These are phyloP conservation scores for Candida broadrunensis DNA, from an alignment of 805 yeast species.

Conservation along the genomic window DNA sequence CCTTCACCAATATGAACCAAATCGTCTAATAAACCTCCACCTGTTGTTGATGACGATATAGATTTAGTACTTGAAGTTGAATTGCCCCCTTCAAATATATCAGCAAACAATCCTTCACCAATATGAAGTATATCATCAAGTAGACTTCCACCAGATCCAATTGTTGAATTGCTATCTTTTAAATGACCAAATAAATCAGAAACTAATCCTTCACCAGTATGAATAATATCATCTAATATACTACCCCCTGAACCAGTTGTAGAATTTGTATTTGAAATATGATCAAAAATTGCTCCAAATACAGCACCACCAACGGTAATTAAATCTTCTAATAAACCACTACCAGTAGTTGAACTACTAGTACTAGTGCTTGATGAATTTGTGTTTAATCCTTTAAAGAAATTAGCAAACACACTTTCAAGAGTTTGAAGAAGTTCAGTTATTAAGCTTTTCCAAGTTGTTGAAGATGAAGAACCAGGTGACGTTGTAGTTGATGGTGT, in stretches of 20 bases:
- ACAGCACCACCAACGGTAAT: background rate
- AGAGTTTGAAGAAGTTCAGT: background rate
- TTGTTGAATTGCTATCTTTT: background rate
- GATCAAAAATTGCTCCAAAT: background rate
- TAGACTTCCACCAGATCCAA: conserved; percentile 1
- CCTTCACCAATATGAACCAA: conserved; percentile 7
- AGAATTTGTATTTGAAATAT: background rate
- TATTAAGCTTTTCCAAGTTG: conserved; percentile 3
- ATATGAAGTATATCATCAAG: background rate
- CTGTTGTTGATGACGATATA: conserved; percentile 1
- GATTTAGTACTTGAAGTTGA: background rate
- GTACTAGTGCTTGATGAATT: conserved; percentile 7
- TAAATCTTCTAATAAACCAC: background rate
- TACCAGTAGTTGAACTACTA: conserved; percentile 1
- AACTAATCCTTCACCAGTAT: conserved; percentile 1
- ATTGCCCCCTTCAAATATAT: conserved; percentile 1
- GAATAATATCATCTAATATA: conserved; percentile 12
- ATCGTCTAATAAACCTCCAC: conserved; percentile 6
- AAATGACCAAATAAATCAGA: background rate
- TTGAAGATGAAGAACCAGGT: conserved; percentile 8
- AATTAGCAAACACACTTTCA: conserved; percentile 8
- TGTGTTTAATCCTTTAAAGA: conserved; percentile 4
- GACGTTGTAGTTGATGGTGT: background rate
- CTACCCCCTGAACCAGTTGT: conserved; percentile 6
- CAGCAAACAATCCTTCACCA: background rate